Percentiles rank a stretch among this genome's conserved stretches.
Conservation (phyloP, 2,329 filamentous ascomycete genomes). For the Leptographium radiaticola region DNA sequence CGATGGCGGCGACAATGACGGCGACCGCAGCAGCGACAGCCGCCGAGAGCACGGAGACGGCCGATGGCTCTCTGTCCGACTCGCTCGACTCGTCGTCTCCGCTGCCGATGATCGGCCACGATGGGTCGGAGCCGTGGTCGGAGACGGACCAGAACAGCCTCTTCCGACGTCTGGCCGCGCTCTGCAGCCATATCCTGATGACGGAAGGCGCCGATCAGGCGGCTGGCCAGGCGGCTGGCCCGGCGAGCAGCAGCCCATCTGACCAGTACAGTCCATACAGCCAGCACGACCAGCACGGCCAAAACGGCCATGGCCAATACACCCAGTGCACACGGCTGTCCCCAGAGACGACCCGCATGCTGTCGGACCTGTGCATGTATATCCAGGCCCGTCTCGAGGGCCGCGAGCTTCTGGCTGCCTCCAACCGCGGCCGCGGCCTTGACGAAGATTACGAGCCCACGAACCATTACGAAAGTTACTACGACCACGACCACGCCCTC, state of each 20-base stretch:
- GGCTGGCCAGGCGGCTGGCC: too few species aligned
- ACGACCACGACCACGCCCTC: background rate
- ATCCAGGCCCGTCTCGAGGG: slow-evolving; percentile 10
- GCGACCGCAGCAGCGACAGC: background rate
- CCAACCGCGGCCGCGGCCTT: background rate
- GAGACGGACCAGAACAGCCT: slow-evolving; percentile 11
- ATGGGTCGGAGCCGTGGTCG: background rate
- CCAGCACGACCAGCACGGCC: background rate
- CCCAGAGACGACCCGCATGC: slow-evolving; percentile 6
- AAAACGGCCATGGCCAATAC: background rate
- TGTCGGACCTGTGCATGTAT: slow-evolving; percentile 9
- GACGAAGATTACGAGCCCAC: background rate
- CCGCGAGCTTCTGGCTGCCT: background rate
- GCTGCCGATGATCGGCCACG: too few species aligned
- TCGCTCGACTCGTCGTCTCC: background rate
- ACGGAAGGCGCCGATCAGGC: too few species aligned
- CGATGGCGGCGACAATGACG: background rate
- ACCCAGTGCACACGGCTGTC: slow-evolving; percentile 2
- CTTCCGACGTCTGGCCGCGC: slow-evolving; percentile 8
- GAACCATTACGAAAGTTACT: background rate
- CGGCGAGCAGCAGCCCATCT: background rate
- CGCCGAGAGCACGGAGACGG: background rate
- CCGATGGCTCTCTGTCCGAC: background rate
- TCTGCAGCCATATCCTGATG: slow-evolving; percentile 10
- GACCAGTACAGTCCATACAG: background rate